Conservation (phyloP, 768 basidiomycete species). For the Holtermannia corniformis region DNA sequence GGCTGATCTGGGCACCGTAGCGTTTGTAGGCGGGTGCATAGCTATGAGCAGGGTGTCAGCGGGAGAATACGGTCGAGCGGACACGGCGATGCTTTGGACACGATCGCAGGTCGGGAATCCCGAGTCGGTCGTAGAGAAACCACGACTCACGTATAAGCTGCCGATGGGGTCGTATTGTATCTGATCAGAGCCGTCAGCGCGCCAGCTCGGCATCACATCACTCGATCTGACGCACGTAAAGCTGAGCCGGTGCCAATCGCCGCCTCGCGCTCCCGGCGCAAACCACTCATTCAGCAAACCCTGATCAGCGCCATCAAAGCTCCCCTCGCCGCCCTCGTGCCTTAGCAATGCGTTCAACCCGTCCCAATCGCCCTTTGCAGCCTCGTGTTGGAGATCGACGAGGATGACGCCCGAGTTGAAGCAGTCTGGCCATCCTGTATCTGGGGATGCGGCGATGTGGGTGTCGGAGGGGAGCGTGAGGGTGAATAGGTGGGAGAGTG, state of each 20-base stretch:
- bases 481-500: conserved; percentile 85
- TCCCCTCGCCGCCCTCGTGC: conserved; percentile 43
- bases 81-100: not conserved
- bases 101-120: too few species aligned
- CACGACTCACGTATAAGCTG: conserved; percentile 91
- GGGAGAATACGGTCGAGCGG: too few species aligned
- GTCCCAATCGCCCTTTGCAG: conserved; percentile 73
- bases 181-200: conserved; percentile 10
- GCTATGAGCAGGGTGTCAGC: conserved; percentile 43
- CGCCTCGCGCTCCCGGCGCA: conserved; percentile 49
- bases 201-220: conserved; percentile 1
- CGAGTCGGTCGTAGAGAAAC: not conserved
- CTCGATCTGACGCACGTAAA: conserved; percentile 51
- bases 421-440: conserved; percentile 98
- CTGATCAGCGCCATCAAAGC: conserved; percentile 98
- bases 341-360: conserved; percentile 62
- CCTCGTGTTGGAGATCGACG: conserved; percentile 54
- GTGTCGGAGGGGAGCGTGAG: conserved; percentile 44
- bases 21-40: conserved; percentile 96
- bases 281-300: conserved; percentile 84
- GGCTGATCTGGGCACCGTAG: conserved; percentile 75
- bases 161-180: conserved; percentile 96
- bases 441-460: conserved; percentile 74
- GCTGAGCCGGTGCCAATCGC: conserved; percentile 88
- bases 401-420: conserved; percentile 98